Conservation (phyloP, 2,329 filamentous ascomycete genomes). For the Aplosporella prunicola region DNA sequence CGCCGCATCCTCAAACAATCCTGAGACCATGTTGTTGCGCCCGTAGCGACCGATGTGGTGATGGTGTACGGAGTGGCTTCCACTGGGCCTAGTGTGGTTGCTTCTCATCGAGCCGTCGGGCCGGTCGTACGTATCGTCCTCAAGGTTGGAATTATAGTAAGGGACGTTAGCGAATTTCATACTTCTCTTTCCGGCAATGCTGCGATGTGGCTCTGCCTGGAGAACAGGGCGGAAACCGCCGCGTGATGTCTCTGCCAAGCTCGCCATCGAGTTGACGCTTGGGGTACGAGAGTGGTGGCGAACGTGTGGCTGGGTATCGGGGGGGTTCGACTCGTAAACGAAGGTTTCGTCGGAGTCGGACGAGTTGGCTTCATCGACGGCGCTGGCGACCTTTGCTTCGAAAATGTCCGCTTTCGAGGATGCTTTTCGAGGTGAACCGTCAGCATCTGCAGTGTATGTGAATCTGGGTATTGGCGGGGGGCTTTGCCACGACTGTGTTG, state of each 20-base stretch:
- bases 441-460: conserved; percentile 27
- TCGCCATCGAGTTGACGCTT: conserved; percentile 73
- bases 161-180: conserved; percentile 90
- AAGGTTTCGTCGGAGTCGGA: conserved; percentile 98
- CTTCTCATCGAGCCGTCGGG: conserved; percentile 29
- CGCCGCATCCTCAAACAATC: conserved; percentile 46
- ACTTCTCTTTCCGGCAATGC: conserved; percentile 69
- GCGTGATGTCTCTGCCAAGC: conserved; percentile 52
- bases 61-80: conserved; percentile 64
- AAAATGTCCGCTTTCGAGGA: conserved; percentile 98
- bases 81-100: conserved; percentile 37
- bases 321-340: conserved; percentile 95
- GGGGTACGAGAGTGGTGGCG: conserved; percentile 80
- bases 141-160: conserved; percentile 53
- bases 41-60: conserved; percentile 75
- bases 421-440: conserved; percentile 46
- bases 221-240: conserved; percentile 55
- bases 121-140: conserved; percentile 32
- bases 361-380: conserved; percentile 90
- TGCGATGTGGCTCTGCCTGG: conserved; percentile 53
- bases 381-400: conserved; percentile 90
- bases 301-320: conserved; percentile 52
- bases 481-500: conserved; percentile 3
- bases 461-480: not conserved
- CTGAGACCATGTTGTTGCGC: conserved; percentile 29